Evolutionary conservation across 2,329 filamentous ascomycete species (phyloP).

Genomic region (Juglanconis oblonga): DNA sequence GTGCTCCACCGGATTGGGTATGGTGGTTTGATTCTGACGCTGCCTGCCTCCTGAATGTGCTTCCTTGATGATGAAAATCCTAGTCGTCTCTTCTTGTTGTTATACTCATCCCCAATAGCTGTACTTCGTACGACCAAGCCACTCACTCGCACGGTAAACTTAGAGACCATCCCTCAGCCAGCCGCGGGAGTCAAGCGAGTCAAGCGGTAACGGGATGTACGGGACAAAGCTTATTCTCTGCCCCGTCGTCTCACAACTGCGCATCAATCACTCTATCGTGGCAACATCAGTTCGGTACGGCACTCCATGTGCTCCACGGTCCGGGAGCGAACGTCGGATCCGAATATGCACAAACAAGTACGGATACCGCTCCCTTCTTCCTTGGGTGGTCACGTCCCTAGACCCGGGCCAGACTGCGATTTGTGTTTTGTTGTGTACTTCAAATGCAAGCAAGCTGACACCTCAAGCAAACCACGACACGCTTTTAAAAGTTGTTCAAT

Average conservation of each 20-base stretch:
- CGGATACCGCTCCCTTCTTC: no score
- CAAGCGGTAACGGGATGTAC: neutral
- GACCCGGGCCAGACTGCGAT: no score
- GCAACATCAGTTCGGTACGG: neutral
- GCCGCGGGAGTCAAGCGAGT: neutral
- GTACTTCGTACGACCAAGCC: neutral
- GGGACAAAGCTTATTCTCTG: slow-evolving; percentile 5
- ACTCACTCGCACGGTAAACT: neutral
- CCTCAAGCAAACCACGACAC: neutral
- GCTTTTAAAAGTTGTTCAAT: neutral
- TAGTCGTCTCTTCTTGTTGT: neutral
- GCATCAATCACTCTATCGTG: slow-evolving; percentile 13
- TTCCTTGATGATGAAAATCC: neutral
- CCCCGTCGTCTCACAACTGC: slow-evolving; percentile 9
- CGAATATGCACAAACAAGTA: neutral
- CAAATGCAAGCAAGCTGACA: neutral
- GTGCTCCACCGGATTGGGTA: neutral
- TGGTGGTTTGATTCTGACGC: no score
- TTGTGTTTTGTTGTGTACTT: neutral
- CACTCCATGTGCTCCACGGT: neutral
- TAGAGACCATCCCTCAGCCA: neutral
- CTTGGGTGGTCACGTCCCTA: no score
- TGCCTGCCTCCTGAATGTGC: no score
- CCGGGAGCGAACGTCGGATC: neutral
- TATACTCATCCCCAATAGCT: neutral